These are phyloP conservation scores for Aspergillus pseudonomiae DNA, from an alignment of 2,329 filamentous ascomycete species.

Conservation along the genomic window DNA sequence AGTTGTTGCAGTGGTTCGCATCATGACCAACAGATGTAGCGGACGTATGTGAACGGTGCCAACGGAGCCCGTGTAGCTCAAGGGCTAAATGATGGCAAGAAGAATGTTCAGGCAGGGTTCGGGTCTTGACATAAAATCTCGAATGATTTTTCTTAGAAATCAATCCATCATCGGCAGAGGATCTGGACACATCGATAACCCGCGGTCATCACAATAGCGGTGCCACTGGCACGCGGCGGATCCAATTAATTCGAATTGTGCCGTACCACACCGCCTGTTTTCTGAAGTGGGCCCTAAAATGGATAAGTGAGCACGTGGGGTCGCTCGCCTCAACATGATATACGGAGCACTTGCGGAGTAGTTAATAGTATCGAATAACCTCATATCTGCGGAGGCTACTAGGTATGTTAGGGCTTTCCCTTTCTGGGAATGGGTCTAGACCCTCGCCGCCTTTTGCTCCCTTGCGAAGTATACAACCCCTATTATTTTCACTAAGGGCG, in stretches of 20 bases:
- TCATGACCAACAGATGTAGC: constrained; percentile 27
- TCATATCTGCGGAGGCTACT: too few species aligned
- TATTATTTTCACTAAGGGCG: too few species aligned
- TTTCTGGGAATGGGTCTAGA: too few species aligned
- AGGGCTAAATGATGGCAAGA: constrained; percentile 1
- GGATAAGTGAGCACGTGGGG: background rate
- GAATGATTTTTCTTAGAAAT: background rate
- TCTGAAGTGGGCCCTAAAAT: background rate
- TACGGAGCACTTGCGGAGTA: background rate
- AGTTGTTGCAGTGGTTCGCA: constrained; percentile 31
- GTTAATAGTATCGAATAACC: too few species aligned
- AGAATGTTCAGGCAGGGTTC: background rate
- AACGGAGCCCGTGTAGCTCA: constrained; percentile 9
- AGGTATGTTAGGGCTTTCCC: too few species aligned
- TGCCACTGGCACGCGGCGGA: constrained; percentile 1
- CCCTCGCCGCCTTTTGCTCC: too few species aligned
- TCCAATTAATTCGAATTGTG: constrained; percentile 9
- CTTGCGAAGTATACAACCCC: too few species aligned
- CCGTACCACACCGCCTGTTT: constrained; percentile 13
- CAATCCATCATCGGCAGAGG: background rate
- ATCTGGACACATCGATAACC: background rate
- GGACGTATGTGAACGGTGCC: constrained; percentile 13
- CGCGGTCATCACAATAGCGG: constrained; percentile 6
- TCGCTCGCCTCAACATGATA: background rate
- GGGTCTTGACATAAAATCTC: background rate